A percentile compares a stretch with the other conserved stretches of the same genome.
phyloP scores from a whole-genome alignment of 371 early-diverging fungal genomes.

The Mucor mucedo region DNA sequence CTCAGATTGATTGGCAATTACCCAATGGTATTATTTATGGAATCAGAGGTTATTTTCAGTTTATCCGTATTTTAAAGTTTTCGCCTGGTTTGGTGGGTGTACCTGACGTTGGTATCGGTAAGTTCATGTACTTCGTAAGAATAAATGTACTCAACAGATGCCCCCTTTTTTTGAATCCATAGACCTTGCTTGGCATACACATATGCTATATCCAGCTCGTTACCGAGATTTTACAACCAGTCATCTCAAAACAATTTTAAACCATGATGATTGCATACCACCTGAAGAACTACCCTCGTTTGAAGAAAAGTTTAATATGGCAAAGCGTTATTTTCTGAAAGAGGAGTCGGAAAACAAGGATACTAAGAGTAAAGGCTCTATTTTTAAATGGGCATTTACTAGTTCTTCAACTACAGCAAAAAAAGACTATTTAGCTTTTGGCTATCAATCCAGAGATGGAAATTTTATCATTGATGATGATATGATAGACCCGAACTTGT shows the following conservation, averaged over 20 bases:
- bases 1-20: conserved; percentile 6
- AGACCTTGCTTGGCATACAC: conserved; percentile 26
- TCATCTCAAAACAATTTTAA: not conserved
- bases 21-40: conserved; percentile 3
- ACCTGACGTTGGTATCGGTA: conserved; percentile 14
- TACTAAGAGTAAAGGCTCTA: not conserved
- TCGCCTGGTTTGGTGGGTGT: conserved; percentile 5
- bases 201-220: conserved; percentile 16
- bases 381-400: not conserved
- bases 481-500: not conserved
- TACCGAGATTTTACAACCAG: conserved; percentile 8
- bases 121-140: not conserved
- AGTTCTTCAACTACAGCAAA: not conserved
- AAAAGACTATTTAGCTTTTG: too few relatives aligned
- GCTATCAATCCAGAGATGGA: too few relatives aligned
- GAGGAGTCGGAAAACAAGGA: not conserved
- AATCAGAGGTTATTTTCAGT: conserved; percentile 4
- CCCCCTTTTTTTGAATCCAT: not conserved
- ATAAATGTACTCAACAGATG: not conserved
- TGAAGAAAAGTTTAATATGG: not conserved
- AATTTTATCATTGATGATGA: too few relatives aligned
- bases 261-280: conserved; percentile 19
- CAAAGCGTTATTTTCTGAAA: not conserved
- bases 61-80: conserved; percentile 1
- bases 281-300: not conserved